These are phyloP conservation scores for Globisporangium splendens DNA, from an alignment of 352 stramenopile genomes.

Conservation along the genomic window DNA sequence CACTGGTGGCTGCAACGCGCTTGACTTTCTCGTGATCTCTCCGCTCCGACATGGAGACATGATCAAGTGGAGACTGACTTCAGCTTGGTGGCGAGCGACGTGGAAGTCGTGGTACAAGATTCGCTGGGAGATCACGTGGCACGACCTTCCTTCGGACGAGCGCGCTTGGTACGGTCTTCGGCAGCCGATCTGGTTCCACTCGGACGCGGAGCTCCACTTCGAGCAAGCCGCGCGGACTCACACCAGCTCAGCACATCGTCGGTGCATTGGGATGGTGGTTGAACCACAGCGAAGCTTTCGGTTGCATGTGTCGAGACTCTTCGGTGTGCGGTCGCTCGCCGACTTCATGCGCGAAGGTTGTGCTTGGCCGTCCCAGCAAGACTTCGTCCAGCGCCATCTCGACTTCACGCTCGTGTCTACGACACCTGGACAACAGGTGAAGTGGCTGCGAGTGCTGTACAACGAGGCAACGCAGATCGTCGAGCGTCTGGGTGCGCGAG, in stretches of 20 bases:
- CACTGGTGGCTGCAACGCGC: too few species aligned
- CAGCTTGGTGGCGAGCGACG: background rate
- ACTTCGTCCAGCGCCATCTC: too few species aligned
- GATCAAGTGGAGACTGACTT: too few species aligned
- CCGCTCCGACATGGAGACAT: too few species aligned
- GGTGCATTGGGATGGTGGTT: background rate
- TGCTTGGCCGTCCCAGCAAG: background rate
- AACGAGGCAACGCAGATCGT: too few species aligned
- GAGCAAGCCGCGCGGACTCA: background rate
- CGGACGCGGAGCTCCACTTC: conserved; percentile 8
- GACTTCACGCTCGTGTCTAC: too few species aligned
- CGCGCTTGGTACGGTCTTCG: conserved; percentile 3
- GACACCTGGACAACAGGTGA: too few species aligned
- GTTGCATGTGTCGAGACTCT: background rate
- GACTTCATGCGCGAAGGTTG: background rate
- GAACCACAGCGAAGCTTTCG: conserved; percentile 7
- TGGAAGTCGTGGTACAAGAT: conserved; percentile 13
- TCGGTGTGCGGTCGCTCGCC: background rate
- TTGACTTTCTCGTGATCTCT: too few species aligned
- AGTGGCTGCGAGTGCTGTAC: too few species aligned
- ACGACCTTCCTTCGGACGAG: conserved; percentile 8
- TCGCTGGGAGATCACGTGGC: conserved; percentile 13
- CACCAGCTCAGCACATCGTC: background rate
- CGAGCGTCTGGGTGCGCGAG: too few species aligned
- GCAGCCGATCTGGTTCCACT: conserved; percentile 15